Conservation (phyloP, 208 protist species). For the Trypanosoma scelopori region DNA sequence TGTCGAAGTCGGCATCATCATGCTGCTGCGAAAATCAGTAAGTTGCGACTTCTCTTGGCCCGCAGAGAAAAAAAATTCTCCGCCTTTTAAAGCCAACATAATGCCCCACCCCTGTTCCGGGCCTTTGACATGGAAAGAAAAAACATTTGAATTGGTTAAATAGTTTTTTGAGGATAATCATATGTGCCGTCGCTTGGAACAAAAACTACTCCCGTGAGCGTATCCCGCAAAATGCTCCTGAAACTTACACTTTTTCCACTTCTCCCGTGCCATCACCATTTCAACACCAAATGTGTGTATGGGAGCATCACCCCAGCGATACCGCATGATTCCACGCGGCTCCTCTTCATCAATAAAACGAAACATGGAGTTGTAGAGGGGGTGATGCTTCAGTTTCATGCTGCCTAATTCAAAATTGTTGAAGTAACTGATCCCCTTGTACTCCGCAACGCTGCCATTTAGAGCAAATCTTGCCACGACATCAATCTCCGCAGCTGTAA, state of each 20-base stretch:
- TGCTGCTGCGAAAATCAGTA: too few relatives aligned
- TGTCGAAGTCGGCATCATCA: too few relatives aligned
- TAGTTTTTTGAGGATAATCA: too few relatives aligned
- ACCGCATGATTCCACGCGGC: conserved; percentile 32
- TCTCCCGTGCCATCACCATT: conserved; percentile 20
- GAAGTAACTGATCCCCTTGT: conserved; percentile 32
- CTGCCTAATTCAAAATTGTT: conserved; percentile 42
- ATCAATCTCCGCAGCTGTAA: background rate
- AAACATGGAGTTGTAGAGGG: conserved; percentile 26
- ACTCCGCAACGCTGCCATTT: conserved; percentile 2
- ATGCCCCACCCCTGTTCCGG: too few relatives aligned
- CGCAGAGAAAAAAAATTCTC: too few relatives aligned
- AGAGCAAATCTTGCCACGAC: background rate
- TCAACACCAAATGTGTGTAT: conserved; percentile 35
- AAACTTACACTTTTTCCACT: conserved; percentile 15
- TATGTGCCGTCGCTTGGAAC: too few relatives aligned
- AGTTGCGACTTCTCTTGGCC: too few relatives aligned
- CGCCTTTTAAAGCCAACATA: too few relatives aligned
- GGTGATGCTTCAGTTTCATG: conserved; percentile 27
- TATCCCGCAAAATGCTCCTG: conserved; percentile 10
- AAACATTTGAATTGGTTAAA: too few relatives aligned
- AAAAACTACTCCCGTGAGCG: conserved; percentile 2
- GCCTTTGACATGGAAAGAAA: too few relatives aligned
- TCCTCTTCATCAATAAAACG: conserved; percentile 24
- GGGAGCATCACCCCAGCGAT: conserved; percentile 41